Base-by-base conservation (phyloP, 305 asterid genomes). In the Fraxinus greggii region DNA sequence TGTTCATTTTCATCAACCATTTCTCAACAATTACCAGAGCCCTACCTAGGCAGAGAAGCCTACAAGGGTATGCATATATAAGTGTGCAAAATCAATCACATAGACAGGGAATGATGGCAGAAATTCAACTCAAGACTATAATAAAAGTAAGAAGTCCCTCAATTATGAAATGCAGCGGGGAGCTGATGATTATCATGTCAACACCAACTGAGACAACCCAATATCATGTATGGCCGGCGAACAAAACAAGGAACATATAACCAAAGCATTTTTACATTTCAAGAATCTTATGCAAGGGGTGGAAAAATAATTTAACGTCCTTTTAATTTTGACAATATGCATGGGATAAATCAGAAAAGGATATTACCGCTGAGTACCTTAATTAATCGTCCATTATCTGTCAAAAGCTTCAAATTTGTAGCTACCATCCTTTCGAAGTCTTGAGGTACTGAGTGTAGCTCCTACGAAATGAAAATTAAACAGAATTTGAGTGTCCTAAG, bases 391-490 rank as follows among this genome's bases (percentile, higher is more conserved):
- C 97, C 89, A 75, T 84, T 88, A 54, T 93, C 98, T 0, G 98
- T 91, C 88, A 96, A 83, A 74, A 51, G 85, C 90, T 94, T 93
- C 92, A 96, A 85, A 80, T 84, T 90, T 87, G 93, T 78, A 45
- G 88, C 89, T 86, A 95, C 84, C 59, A 75, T 79, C 89, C 84
- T 91, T 78, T 92, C 97, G 80, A 92, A 84, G 84, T 91, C 91
- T 38, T 90, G 86, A 82, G 94, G 91, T 61, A 87, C 86, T 31
- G 81, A 79, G 84, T 89, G 90, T 67, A 83, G 91, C 78, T 93
- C 97, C 99, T 97, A 80, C 73, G 1, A 40, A 40, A 40, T 40
- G 4, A 40, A 9, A 40, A 78, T 54, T 67, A n/a, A 3, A 79
- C 21, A 80, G 56, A 65, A 82, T 38, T 24, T n/a, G 38, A 83